A percentile compares a stretch with the other conserved stretches of the same genome.
phyloP scores from a whole-genome alignment of 2,329 filamentous ascomycete species.

The Penicillium fuscoglaucum region DNA sequence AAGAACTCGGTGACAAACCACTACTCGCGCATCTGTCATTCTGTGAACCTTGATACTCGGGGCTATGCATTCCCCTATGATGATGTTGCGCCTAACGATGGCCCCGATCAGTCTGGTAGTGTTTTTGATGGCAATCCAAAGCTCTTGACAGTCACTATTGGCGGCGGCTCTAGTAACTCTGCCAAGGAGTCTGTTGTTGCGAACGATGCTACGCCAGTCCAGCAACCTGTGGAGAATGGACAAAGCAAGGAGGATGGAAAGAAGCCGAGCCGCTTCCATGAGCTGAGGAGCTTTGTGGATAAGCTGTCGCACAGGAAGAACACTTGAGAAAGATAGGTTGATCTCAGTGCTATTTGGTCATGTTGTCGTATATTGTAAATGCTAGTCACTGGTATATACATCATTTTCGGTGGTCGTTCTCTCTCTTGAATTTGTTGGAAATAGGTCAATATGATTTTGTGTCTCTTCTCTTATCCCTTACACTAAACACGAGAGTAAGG shows the following conservation, averaged over 20 bases:
- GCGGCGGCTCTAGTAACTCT: conserved; percentile 38
- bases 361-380: neutral
- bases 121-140: conserved; percentile 59
- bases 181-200: neutral
- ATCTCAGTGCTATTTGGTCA: neutral
- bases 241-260: neutral
- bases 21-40: conserved; percentile 66
- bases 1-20: conserved; percentile 60
- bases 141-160: conserved; percentile 59
- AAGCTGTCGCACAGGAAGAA: conserved; percentile 16
- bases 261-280: conserved; percentile 3
- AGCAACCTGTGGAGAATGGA: neutral
- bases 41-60: conserved; percentile 56
- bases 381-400: conserved; percentile 1
- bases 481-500: neutral
- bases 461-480: neutral
- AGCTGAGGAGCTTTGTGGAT: conserved; percentile 12
- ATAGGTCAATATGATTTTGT: neutral
- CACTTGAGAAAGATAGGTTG: neutral
- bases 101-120: conserved; percentile 62
- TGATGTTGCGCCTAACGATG: conserved; percentile 60
- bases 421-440: neutral
- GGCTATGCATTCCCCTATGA: conserved; percentile 74
- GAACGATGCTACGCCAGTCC: neutral
- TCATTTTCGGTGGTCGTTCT: neutral